These are phyloP conservation scores for Asclepias syriaca DNA, from an alignment of 257 asterid species.

Conservation along the genomic window DNA sequence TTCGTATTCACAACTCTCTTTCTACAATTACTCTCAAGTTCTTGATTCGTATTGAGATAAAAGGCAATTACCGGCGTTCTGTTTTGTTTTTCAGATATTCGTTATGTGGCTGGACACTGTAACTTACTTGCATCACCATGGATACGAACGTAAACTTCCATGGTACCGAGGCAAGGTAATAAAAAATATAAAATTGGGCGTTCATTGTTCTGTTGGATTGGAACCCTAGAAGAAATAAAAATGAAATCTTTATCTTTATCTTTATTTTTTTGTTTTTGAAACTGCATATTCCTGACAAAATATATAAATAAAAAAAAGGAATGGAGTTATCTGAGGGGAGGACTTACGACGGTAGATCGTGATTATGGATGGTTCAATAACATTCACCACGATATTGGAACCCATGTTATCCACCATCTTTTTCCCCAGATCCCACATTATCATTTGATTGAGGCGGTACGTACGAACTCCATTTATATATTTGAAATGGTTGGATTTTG, in stretches of 20 bases:
- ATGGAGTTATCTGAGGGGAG: constrained; percentile 89
- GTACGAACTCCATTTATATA: neutral
- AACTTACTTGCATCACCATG: constrained; percentile 87
- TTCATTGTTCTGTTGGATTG: too few relatives aligned
- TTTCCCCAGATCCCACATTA: constrained; percentile 95
- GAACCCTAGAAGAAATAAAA: too few relatives aligned
- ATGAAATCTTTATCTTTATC: too few relatives aligned
- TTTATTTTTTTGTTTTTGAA: too few relatives aligned
- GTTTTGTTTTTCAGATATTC: constrained; percentile 39
- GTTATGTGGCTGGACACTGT: constrained; percentile 79
- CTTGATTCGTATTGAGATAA: neutral
- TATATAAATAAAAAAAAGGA: constrained; percentile 33
- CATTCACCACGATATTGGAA: constrained; percentile 86
- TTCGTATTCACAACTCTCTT: too few relatives aligned
- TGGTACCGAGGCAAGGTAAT: constrained; percentile 90
- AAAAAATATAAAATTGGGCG: too few relatives aligned
- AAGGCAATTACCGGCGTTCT: neutral
- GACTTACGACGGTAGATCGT: constrained; percentile 80
- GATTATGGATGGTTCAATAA: constrained; percentile 76
- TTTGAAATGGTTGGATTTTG: too few relatives aligned
- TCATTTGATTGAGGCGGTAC: constrained; percentile 75
- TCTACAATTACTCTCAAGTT: too few relatives aligned
- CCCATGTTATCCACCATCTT: constrained; percentile 83
- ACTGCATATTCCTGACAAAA: neutral
- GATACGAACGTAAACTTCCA: constrained; percentile 68